Evolutionary conservation across 345 rosid genomes (phyloP).

Genomic region (Noccaea caerulescens): DNA sequence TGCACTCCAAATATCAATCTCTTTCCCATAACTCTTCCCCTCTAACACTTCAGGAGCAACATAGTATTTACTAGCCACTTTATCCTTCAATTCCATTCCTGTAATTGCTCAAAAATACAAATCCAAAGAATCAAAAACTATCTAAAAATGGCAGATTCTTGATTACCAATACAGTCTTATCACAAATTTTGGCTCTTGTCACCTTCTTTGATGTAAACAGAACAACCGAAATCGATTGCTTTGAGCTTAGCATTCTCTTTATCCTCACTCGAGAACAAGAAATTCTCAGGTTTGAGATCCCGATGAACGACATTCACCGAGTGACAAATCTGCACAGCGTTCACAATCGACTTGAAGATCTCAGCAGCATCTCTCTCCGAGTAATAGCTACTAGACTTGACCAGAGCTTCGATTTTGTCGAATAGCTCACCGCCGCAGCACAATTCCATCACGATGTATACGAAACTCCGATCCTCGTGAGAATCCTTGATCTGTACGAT

Average conservation of each 20-base stretch:
- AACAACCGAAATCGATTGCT: constrained; percentile 80
- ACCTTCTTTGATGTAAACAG: constrained; percentile 79
- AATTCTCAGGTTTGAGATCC: constrained; percentile 82
- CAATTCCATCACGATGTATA: constrained; percentile 80
- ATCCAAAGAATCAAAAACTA: not conserved
- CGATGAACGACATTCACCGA: constrained; percentile 74
- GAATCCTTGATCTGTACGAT: constrained; percentile 66
- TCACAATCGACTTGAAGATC: constrained; percentile 56
- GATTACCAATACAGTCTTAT: no score
- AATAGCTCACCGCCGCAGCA: constrained; percentile 81
- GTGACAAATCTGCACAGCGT: constrained; percentile 70
- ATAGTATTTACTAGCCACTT: constrained; percentile 75
- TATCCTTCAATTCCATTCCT: constrained; percentile 64
- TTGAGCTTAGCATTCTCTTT: constrained; percentile 60
- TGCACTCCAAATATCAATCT: constrained; percentile 85
- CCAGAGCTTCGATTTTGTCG: constrained; percentile 52
- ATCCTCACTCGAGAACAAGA: constrained; percentile 61
- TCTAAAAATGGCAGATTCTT: not conserved
- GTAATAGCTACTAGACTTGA: constrained; percentile 52
- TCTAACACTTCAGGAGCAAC: constrained; percentile 78
- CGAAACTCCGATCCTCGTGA: constrained; percentile 61
- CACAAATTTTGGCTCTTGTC: not conserved
- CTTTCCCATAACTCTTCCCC: constrained; percentile 73
- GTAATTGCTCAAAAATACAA: constrained; percentile 26
- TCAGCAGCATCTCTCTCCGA: constrained; percentile 70